phyloP scores from a whole-genome alignment of 2,329 filamentous ascomycete genomes.

The Mycosphaerella arachidis region DNA sequence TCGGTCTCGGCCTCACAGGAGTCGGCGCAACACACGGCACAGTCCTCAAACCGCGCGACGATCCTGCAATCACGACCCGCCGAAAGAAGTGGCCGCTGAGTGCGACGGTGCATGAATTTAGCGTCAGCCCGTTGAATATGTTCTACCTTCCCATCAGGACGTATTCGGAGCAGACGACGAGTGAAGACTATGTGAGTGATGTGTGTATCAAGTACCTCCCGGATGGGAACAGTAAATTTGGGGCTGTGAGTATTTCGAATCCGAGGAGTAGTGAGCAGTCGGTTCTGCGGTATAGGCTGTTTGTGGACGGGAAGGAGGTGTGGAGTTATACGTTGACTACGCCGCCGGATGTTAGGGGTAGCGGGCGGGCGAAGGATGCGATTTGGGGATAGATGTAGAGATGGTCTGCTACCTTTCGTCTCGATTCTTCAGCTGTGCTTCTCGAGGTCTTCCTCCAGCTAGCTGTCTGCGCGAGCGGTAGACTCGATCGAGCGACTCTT shows the following conservation, averaged over 20 bases:
- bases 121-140: conserved; percentile 84
- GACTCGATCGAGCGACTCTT: no score
- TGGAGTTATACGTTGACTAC: conserved; percentile 60
- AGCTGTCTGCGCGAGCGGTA: no score
- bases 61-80: conserved; percentile 18
- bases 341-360: conserved; percentile 38
- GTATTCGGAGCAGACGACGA: conserved; percentile 59
- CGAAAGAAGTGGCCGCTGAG: conserved; percentile 52
- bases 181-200: conserved; percentile 66
- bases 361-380: conserved; percentile 42
- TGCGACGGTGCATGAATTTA: conserved; percentile 81
- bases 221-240: conserved; percentile 84
- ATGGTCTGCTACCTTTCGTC: no score
- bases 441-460: no score
- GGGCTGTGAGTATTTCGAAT: conserved; percentile 71
- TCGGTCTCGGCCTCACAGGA: conserved; percentile 25
- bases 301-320: conserved; percentile 70
- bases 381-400: conserved; percentile 38
- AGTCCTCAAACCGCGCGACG: conserved; percentile 14
- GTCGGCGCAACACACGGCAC: conserved; percentile 20
- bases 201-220: conserved; percentile 81
- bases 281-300: conserved; percentile 73
- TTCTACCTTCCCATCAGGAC: conserved; percentile 85
- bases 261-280: conserved; percentile 62
- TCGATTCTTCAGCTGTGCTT: no score